These are phyloP conservation scores for Xylariaceae sp. DNA, from an alignment of 2,329 filamentous ascomycete species.

Conservation along the genomic window DNA sequence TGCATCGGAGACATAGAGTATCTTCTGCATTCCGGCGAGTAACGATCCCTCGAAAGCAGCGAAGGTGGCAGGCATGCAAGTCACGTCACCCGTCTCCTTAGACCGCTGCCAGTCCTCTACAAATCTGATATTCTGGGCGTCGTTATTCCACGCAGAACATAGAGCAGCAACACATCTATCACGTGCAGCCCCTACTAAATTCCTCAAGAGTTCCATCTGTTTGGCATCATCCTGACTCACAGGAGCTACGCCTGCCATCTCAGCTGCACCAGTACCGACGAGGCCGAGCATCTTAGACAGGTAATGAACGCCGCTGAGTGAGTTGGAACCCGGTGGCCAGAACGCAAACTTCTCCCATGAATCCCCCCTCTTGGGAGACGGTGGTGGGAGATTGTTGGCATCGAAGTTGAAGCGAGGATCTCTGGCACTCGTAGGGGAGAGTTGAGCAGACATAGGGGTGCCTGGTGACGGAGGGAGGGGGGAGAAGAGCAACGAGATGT, in stretches of 20 bases:
- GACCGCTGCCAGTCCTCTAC: slow-evolving; percentile 92
- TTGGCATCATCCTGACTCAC: slow-evolving; percentile 53
- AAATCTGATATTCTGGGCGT: slow-evolving; percentile 87
- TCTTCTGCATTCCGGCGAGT: slow-evolving; percentile 85
- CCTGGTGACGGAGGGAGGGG: slow-evolving; percentile 68
- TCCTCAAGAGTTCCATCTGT: slow-evolving; percentile 68
- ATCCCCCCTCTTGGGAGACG: slow-evolving; percentile 74
- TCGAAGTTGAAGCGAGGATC: slow-evolving; percentile 80
- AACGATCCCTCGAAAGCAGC: slow-evolving; percentile 79
- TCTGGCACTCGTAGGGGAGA: slow-evolving; percentile 55
- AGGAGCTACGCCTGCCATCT: slow-evolving; percentile 73
- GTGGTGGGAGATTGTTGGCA: slow-evolving; percentile 68
- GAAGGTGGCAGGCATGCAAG: slow-evolving; percentile 85
- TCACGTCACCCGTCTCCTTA: slow-evolving; percentile 77
- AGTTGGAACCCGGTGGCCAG: slow-evolving; percentile 92
- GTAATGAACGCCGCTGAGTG: slow-evolving; percentile 87
- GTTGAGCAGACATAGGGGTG: slow-evolving; percentile 56
- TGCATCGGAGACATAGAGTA: slow-evolving; percentile 86
- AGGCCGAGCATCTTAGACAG: slow-evolving; percentile 76
- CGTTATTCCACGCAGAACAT: slow-evolving; percentile 87
- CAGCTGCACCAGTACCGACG: slow-evolving; percentile 80
- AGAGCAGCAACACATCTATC: slow-evolving; percentile 83
- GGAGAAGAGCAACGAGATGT: slow-evolving; percentile 82
- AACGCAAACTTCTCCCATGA: slow-evolving; percentile 93
- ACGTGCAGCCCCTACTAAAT: slow-evolving; percentile 71